phyloP scores from a whole-genome alignment of 2,329 filamentous ascomycete genomes.

The Lasiodiplodia hormozganensis region DNA sequence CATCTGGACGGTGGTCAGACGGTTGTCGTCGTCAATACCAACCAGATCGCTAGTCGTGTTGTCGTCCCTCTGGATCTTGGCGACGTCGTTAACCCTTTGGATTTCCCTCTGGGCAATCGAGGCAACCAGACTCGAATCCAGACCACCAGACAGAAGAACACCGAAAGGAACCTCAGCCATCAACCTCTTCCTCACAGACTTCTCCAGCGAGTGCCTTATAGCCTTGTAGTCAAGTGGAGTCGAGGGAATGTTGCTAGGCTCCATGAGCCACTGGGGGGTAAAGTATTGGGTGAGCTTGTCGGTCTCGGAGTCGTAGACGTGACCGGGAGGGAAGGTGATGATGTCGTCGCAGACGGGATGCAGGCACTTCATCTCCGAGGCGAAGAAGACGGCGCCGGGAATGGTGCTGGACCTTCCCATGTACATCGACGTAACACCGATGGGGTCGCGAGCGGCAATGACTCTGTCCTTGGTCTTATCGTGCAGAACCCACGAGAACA shows the following conservation, averaged over 20 bases:
- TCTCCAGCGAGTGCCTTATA: constrained; percentile 83
- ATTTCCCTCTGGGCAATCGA: constrained; percentile 96
- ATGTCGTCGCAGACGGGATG: constrained; percentile 95
- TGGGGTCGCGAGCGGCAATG: constrained; percentile 93
- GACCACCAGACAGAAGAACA: constrained; percentile 90
- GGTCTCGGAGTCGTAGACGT: constrained; percentile 94
- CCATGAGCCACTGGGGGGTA: constrained; percentile 86
- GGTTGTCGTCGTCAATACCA: constrained; percentile 91
- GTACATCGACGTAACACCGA: constrained; percentile 97
- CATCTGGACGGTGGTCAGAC: constrained; percentile 87
- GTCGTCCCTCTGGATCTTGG: constrained; percentile 48
- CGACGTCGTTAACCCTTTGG: constrained; percentile 73
- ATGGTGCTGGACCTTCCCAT: constrained; percentile 86
- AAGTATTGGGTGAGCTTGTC: constrained; percentile 86
- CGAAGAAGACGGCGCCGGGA: constrained; percentile 89
- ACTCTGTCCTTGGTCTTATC: constrained; percentile 94
- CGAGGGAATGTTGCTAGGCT: constrained; percentile 77
- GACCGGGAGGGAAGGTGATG: constrained; percentile 90
- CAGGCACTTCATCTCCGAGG: constrained; percentile 94
- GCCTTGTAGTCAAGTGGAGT: constrained; percentile 83
- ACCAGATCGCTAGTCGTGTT: constrained; percentile 69
- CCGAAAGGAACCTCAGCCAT: constrained; percentile 99
- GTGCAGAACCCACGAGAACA: constrained; percentile 99
- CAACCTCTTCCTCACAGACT: constrained; percentile 90
- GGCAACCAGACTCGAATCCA: constrained; percentile 94